A percentile compares a stretch with the other conserved stretches of the same genome.
These are phyloP conservation scores for Aspergillus candidus DNA, from an alignment of 2,329 filamentous ascomycete species.

Conservation along the genomic window DNA sequence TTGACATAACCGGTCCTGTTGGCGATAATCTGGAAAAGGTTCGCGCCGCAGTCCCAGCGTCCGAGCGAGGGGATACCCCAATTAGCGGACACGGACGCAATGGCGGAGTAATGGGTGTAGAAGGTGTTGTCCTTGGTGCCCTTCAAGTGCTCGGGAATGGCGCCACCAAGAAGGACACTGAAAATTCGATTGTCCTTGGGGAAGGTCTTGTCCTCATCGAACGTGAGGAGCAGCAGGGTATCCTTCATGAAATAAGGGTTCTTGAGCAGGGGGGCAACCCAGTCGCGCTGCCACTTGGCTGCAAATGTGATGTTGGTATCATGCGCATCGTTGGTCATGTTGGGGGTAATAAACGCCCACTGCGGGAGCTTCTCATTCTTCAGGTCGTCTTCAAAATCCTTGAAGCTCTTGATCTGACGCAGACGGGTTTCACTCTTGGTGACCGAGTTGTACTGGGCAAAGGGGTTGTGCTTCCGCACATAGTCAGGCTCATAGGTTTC, in stretches of 20 bases:
- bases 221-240: constrained; percentile 69
- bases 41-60: constrained; percentile 66
- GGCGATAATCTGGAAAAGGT: constrained; percentile 59
- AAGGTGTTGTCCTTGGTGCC: constrained; percentile 64
- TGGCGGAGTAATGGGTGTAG: constrained; percentile 67
- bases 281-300: constrained; percentile 60
- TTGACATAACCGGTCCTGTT: constrained; percentile 53
- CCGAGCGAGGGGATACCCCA: constrained; percentile 65
- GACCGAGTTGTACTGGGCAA: constrained; percentile 60
- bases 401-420: constrained; percentile 67
- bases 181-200: constrained; percentile 61
- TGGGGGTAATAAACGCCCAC: constrained; percentile 51
- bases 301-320: constrained; percentile 65
- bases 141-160: constrained; percentile 57
- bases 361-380: constrained; percentile 60
- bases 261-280: constrained; percentile 63
- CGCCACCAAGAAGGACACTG: constrained; percentile 66
- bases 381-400: constrained; percentile 62
- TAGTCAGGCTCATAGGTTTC: constrained; percentile 63
- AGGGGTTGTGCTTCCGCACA: constrained; percentile 73
- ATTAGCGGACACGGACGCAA: constrained; percentile 63
- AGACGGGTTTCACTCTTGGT: constrained; percentile 55
- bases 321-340: constrained; percentile 63
- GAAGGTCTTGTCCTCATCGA: constrained; percentile 73
- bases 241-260: constrained; percentile 68